Evolutionary conservation across 129 eudicot species (phyloP).

Genomic region (Rutidosis leptorrhynchoides): DNA sequence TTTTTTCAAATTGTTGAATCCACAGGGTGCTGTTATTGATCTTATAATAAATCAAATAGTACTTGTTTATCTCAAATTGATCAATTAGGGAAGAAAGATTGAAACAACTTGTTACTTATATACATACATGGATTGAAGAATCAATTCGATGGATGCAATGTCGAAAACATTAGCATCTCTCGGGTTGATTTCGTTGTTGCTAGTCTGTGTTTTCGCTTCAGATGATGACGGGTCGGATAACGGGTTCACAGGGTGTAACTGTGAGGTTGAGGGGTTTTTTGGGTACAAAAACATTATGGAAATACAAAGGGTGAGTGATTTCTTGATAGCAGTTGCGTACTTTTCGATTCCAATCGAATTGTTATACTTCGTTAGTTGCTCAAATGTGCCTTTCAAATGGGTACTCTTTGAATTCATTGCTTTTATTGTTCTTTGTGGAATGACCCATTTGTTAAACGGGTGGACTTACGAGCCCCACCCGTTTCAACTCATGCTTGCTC

Average conservation of each 20-base stretch:
- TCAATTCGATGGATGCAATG: constrained; percentile 46
- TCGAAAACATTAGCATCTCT: constrained; percentile 43
- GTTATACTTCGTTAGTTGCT: constrained; percentile 68
- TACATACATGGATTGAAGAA: constrained; percentile 36
- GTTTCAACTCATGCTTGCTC: constrained; percentile 69
- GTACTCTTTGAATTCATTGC: constrained; percentile 68
- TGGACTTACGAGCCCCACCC: constrained; percentile 80
- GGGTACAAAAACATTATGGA: constrained; percentile 46
- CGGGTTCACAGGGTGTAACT: constrained; percentile 44
- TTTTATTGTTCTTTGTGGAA: constrained; percentile 82
- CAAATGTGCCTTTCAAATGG: constrained; percentile 81
- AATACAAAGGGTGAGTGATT: constrained; percentile 63
- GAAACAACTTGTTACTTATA: neutral
- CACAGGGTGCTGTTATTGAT: constrained; percentile 24
- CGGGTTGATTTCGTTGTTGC: constrained; percentile 31
- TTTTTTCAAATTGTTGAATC: constrained; percentile 8
- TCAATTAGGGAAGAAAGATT: constrained; percentile 7
- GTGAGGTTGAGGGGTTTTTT: constrained; percentile 72
- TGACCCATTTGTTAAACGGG: constrained; percentile 74
- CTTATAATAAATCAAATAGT: constrained; percentile 10
- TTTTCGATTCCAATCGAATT: constrained; percentile 84
- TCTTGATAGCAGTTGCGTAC: constrained; percentile 78
- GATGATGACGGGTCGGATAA: constrained; percentile 26
- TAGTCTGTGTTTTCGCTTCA: constrained; percentile 29
- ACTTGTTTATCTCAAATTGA: neutral